These are phyloP conservation scores for Avena atlantica DNA, from an alignment of 176 grass and related monocot genomes.

Conservation along the genomic window DNA sequence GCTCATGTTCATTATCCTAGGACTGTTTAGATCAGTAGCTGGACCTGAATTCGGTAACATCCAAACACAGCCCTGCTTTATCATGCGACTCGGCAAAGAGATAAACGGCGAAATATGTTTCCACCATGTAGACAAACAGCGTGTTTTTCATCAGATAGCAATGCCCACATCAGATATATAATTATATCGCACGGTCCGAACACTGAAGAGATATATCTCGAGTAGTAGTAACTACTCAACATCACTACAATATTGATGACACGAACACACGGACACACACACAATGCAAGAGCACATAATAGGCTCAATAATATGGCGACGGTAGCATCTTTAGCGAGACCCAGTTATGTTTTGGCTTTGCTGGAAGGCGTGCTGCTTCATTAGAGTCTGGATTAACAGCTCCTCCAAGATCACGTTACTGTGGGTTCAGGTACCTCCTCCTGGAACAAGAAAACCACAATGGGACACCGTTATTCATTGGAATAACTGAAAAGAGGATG, in stretches of 20 bases:
- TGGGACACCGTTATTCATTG: not conserved
- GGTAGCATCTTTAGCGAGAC: not conserved
- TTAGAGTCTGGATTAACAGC: not conserved
- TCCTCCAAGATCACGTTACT: slow-evolving; percentile 44
- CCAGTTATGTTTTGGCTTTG: slow-evolving; percentile 9
- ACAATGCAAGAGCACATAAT: slow-evolving; percentile 15
- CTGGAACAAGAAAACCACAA: slow-evolving; percentile 56
- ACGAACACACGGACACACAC: not conserved
- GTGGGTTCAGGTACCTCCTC: slow-evolving; percentile 56
- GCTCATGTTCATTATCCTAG: slow-evolving; percentile 27
- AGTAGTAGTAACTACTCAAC: not conserved
- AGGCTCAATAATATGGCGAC: not conserved
- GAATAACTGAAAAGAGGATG: not conserved
- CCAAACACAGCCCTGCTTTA: slow-evolving; percentile 13
- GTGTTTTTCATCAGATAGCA: not conserved
- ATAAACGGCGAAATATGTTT: not conserved
- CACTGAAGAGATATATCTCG: no score
- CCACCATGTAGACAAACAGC: not conserved
- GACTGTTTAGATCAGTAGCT: slow-evolving; percentile 16
- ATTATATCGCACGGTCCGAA: not conserved
- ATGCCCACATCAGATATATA: not conserved
- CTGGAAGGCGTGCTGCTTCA: not conserved
- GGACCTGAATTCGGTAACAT: not conserved
- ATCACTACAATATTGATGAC: not conserved
- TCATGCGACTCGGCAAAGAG: not conserved